Evolutionary conservation across 805 yeast genomes (phyloP).

Genomic region (Jamesozyma rosinii): DNA sequence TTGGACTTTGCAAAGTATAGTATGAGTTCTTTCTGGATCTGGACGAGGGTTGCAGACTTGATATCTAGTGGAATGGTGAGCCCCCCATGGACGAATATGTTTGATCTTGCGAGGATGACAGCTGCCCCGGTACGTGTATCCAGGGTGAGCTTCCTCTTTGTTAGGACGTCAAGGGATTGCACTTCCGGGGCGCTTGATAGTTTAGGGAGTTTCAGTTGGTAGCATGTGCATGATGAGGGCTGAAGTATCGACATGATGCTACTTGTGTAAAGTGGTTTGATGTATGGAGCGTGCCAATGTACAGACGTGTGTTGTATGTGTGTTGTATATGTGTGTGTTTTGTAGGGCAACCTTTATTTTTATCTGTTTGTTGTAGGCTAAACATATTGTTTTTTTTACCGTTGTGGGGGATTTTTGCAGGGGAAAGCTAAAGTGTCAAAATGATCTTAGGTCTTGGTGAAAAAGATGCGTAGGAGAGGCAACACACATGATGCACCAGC

Average conservation of each 20-base stretch:
- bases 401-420: too few relatives aligned
- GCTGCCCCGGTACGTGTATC: constrained; percentile 64
- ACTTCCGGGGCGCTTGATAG: constrained; percentile 8
- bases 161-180: constrained; percentile 24
- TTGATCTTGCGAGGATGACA: constrained; percentile 45
- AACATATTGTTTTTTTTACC: too few relatives aligned
- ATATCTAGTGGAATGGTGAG: constrained; percentile 48
- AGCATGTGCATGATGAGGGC: constrained; percentile 56
- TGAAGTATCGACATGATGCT: constrained; percentile 61
- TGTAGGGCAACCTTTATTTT: too few relatives aligned
- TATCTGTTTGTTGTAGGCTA: too few relatives aligned
- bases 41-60: constrained; percentile 32
- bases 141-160: constrained; percentile 44
- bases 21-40: constrained; percentile 34
- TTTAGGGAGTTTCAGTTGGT: constrained; percentile 48
- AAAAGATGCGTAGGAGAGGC: too few relatives aligned
- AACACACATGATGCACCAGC: too few relatives aligned
- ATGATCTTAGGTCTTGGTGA: too few relatives aligned
- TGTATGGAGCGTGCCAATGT: too few relatives aligned
- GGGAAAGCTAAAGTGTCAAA: too few relatives aligned
- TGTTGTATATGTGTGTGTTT: too few relatives aligned
- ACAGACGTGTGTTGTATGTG: too few relatives aligned
- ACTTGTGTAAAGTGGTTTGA: too few relatives aligned
- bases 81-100: constrained; percentile 59
- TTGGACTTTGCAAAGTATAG: constrained; percentile 22